Evolutionary conservation across 1,139 yeast genomes (phyloP).

Genomic region (Geotrichum fermentans): DNA sequence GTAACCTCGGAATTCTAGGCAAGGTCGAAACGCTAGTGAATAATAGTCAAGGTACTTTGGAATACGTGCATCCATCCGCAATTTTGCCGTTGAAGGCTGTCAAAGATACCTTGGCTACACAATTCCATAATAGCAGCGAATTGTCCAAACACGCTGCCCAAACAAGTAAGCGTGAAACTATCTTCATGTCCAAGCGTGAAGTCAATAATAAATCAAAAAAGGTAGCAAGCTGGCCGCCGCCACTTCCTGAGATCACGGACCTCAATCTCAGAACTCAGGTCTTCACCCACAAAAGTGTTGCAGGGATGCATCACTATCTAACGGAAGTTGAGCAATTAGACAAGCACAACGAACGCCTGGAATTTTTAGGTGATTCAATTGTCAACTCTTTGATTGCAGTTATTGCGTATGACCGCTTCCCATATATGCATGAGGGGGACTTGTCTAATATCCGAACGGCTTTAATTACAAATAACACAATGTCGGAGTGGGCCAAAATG

Average conservation of each 20-base stretch:
- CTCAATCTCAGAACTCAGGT: conserved; percentile 61
- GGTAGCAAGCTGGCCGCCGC: conserved; percentile 48
- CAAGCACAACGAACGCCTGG: conserved; percentile 83
- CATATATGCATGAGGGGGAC: conserved; percentile 75
- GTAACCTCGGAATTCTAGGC: conserved; percentile 8
- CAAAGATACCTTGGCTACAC: neutral
- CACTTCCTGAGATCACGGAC: conserved; percentile 62
- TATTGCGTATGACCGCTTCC: conserved; percentile 60
- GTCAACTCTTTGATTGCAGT: conserved; percentile 68
- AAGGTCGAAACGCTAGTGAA: conserved; percentile 10
- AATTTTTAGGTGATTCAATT: conserved; percentile 89
- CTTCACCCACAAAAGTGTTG: conserved; percentile 74
- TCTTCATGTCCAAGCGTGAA: neutral
- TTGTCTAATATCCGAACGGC: conserved; percentile 66
- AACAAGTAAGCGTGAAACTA: neutral
- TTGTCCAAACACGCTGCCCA: conserved; percentile 1
- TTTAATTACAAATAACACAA: conserved; percentile 67
- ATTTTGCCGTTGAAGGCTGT: neutral
- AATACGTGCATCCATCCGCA: neutral
- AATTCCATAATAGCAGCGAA: neutral
- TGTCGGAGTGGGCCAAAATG: conserved; percentile 63
- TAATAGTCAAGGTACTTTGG: neutral
- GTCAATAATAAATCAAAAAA: conserved; percentile 1
- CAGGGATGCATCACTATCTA: conserved; percentile 53
- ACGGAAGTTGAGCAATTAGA: conserved; percentile 53